Percentiles rank a stretch among this genome's conserved stretches.
Conservation (phyloP, 2,329 filamentous ascomycete species). For the Pseudogymnoascus sp. region DNA sequence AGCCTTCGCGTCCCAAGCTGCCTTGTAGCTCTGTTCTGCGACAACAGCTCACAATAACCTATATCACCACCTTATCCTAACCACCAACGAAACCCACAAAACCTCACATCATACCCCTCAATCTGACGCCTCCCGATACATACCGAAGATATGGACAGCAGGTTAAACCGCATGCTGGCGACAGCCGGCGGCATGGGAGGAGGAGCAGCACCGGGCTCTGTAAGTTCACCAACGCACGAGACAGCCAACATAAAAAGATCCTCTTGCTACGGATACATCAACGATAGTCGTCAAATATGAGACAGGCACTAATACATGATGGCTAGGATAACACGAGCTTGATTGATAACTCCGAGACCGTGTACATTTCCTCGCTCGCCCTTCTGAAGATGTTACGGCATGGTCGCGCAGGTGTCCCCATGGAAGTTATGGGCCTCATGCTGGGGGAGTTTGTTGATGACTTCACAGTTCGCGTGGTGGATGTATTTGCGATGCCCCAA, state of each 20-base stretch:
- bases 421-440: slow-evolving; percentile 99
- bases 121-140: slow-evolving; percentile 9
- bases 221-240: slow-evolving; percentile 33
- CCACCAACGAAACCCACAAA: background rate
- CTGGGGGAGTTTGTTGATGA: slow-evolving; percentile 97
- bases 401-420: slow-evolving; percentile 91
- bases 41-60: background rate
- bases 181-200: slow-evolving; percentile 60
- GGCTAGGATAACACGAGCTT: slow-evolving; percentile 75
- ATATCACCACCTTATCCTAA: background rate
- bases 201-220: slow-evolving; percentile 50
- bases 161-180: slow-evolving; percentile 80
- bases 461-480: slow-evolving; percentile 95
- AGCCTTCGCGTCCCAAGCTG: slow-evolving; percentile 11
- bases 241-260: background rate
- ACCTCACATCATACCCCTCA: background rate
- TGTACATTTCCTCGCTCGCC: slow-evolving; percentile 96
- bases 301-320: background rate
- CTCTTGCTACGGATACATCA: background rate
- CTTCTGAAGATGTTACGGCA: slow-evolving; percentile 98
- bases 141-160: slow-evolving; percentile 56
- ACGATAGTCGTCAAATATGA: background rate
- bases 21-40: slow-evolving; percentile 11
- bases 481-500: slow-evolving; percentile 99
- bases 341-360: slow-evolving; percentile 98